These are phyloP conservation scores for Phaeolepiota aurea DNA, from an alignment of 768 basidiomycete genomes.

Conservation along the genomic window DNA sequence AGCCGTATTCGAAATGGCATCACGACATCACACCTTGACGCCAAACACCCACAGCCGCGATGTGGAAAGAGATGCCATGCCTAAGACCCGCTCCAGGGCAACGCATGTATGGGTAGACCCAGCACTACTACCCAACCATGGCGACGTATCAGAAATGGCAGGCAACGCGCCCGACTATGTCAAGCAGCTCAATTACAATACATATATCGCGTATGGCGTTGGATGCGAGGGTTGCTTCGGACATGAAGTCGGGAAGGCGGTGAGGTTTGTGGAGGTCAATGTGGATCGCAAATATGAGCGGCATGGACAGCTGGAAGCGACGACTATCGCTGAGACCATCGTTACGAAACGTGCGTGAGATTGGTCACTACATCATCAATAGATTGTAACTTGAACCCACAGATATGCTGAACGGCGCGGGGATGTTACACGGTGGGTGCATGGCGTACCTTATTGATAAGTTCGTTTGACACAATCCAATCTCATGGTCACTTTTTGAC, in stretches of 20 bases:
- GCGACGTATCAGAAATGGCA: slow-evolving; percentile 45
- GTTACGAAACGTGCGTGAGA: slow-evolving; percentile 48
- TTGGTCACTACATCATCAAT: not conserved
- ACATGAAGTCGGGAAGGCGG: slow-evolving; percentile 47
- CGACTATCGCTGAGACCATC: slow-evolving; percentile 51
- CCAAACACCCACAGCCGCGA: too few relatives aligned
- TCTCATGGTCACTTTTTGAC: not conserved
- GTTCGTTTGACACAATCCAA: slow-evolving; percentile 21
- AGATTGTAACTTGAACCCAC: not conserved
- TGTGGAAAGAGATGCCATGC: too few relatives aligned
- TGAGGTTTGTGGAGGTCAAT: slow-evolving; percentile 54
- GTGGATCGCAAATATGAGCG: slow-evolving; percentile 36
- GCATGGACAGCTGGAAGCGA: slow-evolving; percentile 49
- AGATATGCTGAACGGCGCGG: slow-evolving; percentile 73
- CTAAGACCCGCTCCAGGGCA: too few relatives aligned
- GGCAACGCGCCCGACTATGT: slow-evolving; percentile 57
- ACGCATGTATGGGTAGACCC: slow-evolving; percentile 69
- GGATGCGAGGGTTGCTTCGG: slow-evolving; percentile 57
- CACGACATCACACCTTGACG: not conserved
- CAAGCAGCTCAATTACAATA: slow-evolving; percentile 62
- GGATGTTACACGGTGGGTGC: slow-evolving; percentile 72
- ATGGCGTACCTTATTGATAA: slow-evolving; percentile 70
- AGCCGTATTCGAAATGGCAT: not conserved
- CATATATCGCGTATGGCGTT: slow-evolving; percentile 63
- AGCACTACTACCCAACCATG: slow-evolving; percentile 46